Evolutionary conservation across 2,329 filamentous ascomycete genomes (phyloP).

Genomic region (Fusarium coffeatum): DNA sequence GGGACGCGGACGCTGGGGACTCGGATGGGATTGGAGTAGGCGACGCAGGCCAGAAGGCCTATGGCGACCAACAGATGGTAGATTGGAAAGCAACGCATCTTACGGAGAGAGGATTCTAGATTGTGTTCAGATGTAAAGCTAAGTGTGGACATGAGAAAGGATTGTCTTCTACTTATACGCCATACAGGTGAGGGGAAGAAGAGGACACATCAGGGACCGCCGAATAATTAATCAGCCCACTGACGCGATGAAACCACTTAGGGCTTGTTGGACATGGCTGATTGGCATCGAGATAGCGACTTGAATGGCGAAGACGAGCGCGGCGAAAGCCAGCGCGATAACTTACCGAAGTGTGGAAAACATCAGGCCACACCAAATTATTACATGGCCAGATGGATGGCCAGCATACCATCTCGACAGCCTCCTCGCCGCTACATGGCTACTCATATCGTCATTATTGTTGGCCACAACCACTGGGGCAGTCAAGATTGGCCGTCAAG

Average conservation of each 20-base stretch:
- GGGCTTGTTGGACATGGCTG: background rate
- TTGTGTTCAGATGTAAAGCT: background rate
- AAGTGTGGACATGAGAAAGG: background rate
- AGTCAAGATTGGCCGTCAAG: background rate
- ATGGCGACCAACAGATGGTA: background rate
- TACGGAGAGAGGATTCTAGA: fast-evolving
- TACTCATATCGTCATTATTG: background rate
- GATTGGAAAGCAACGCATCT: background rate
- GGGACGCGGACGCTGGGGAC: background rate
- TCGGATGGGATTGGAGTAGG: background rate
- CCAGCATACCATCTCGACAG: background rate
- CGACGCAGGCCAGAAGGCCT: background rate
- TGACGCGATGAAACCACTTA: fast-evolving
- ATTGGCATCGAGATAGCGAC: background rate
- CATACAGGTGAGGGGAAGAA: background rate
- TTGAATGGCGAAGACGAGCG: background rate
- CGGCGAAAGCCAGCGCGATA: background rate
- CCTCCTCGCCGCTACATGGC: background rate
- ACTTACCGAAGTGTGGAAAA: background rate
- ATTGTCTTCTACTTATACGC: background rate
- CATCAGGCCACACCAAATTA: background rate
- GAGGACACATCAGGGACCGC: background rate
- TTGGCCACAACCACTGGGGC: background rate
- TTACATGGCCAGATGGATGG: background rate
- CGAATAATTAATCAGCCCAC: fast-evolving